Evolutionary conservation across 2,329 filamentous ascomycete species (phyloP).

Genomic region (Fusarium keratoplasticum): DNA sequence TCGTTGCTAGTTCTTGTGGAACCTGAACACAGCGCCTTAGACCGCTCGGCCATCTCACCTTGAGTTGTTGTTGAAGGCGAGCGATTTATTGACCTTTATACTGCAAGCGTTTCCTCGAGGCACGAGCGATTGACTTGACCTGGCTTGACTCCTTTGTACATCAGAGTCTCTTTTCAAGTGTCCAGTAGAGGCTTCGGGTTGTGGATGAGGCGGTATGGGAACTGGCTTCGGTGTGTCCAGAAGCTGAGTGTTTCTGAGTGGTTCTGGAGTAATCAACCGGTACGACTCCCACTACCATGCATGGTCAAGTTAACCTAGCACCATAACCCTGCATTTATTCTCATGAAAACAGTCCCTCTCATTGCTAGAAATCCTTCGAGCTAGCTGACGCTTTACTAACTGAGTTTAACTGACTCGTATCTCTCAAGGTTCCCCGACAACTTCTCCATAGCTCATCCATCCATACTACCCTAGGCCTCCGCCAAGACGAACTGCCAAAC

Average conservation of each 20-base stretch:
- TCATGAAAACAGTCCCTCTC: not conserved
- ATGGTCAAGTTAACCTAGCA: not conserved
- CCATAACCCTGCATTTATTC: not conserved
- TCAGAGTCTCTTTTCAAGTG: not conserved
- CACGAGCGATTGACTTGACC: not conserved
- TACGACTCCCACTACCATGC: not conserved
- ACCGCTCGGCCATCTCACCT: constrained; percentile 15
- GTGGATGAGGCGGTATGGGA: not conserved
- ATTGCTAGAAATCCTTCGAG: not conserved
- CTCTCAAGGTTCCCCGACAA: not conserved
- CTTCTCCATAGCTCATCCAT: not conserved
- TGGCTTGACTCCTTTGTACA: not conserved
- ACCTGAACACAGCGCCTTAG: constrained; percentile 19
- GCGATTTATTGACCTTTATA: not conserved
- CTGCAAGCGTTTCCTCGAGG: accelerated
- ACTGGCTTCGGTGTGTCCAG: not conserved
- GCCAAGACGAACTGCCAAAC: not conserved
- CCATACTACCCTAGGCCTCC: not conserved
- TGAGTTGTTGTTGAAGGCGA: not conserved
- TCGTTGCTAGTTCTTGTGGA: constrained; percentile 6
- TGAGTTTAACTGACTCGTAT: not conserved
- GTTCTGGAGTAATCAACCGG: not conserved
- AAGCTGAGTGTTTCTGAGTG: not conserved
- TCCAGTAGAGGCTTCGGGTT: not conserved
- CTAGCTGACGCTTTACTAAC: not conserved